phyloP scores from a whole-genome alignment of 345 rosid genomes.

The Boechera stricta region DNA sequence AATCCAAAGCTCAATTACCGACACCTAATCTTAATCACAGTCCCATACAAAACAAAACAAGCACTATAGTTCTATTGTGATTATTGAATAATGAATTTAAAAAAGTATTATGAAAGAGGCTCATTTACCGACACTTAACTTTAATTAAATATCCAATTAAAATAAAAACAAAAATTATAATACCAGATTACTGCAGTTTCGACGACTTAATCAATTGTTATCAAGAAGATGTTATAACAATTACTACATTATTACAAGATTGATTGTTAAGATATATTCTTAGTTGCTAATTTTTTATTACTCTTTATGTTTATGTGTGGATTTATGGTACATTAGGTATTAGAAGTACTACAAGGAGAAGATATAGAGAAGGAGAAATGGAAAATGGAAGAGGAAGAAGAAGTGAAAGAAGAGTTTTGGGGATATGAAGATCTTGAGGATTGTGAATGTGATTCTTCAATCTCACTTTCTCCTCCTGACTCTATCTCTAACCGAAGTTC shows the following conservation, averaged over 20 bases:
- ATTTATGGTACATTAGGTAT: constrained; percentile 50
- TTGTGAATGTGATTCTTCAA: constrained; percentile 60
- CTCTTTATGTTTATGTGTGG: constrained; percentile 11
- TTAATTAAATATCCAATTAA: background rate
- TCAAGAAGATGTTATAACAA: constrained; percentile 1
- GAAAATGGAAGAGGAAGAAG: constrained; percentile 82
- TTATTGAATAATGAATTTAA: constrained; percentile 1
- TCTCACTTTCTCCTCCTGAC: constrained; percentile 65
- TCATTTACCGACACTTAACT: constrained; percentile 37
- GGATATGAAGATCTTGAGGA: constrained; percentile 89
- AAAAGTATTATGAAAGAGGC: constrained; percentile 16
- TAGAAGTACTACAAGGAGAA: constrained; percentile 68
- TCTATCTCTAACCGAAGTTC: constrained; percentile 65
- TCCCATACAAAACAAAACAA: constrained; percentile 35
- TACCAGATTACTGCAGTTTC: constrained; percentile 14
- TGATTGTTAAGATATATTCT: too few species aligned
- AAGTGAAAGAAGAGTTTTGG: constrained; percentile 79
- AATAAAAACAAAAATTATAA: constrained; percentile 18
- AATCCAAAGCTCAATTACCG: constrained; percentile 27
- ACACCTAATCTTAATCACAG: constrained; percentile 36
- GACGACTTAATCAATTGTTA: background rate
- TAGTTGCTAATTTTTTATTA: background rate
- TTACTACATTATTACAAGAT: constrained; percentile 6
- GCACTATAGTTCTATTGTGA: constrained; percentile 10
- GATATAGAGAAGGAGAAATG: constrained; percentile 70